Evolutionary conservation across 139 green algal genomes (phyloP), one percentile per base, ranked within the genome.

Genomic region (Coelastrella sp.): DNA sequence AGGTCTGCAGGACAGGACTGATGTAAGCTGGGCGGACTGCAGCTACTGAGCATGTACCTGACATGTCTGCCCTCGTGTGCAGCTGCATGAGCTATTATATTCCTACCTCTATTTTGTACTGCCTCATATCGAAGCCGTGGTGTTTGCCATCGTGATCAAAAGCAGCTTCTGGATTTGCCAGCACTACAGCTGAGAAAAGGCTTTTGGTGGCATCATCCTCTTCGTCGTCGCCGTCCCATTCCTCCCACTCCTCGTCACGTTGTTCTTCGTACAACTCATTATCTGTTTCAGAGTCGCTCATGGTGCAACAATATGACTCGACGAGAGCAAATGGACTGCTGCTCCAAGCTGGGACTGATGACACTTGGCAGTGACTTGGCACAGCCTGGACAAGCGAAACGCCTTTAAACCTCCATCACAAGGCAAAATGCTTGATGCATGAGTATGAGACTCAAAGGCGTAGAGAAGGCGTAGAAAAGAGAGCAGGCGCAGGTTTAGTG

Each of bases 131-230:
- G 68, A 96, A 96, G 74, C 92, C 94, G 74, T 95, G 84, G 35
- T 91, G 70, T 7, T 87, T 11, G 8, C 84, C 85, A 76, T 98
- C 97, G 82, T 97, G 88, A 3, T 70, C 74, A 8, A 98, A 89
- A 7, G 95, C 96, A 56, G 93, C 96, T 12, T 95, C 92, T 8
- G 94, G 90, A 19, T 70, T 94, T 0, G 89, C 80, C 65, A 98
- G 92, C 35, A 91, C 35, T 5, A 63, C 56, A 1, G 89, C 87
- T n/a, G 60, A 72, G 58, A 98, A 98, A 17, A 98, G 89, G 87
- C 92, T 95, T 72, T 91, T 82, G 0, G 96, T 93, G 24, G 87
- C 84, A 70, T 95, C 92, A 25, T 95, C 92, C 4, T 94, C 93
- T 7, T 90, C 92, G 1, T 86, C 93, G 65, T 93, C 94, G 12